Percentiles rank a stretch among this genome's conserved stretches.
These are phyloP conservation scores for Dactylellina leptospora DNA, from an alignment of 2,329 filamentous ascomycete species.

Conservation along the genomic window DNA sequence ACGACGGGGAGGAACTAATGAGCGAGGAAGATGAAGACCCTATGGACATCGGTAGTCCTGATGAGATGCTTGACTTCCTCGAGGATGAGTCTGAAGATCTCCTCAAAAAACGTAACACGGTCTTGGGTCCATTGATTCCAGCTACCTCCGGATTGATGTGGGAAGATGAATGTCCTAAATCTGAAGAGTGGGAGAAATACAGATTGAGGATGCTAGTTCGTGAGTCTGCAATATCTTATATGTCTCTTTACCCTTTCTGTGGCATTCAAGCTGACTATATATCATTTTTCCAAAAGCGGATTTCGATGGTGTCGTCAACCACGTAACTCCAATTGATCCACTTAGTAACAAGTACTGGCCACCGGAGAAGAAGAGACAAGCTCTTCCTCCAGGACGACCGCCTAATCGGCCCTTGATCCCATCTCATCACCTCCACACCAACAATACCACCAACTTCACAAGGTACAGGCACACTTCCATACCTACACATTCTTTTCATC, in stretches of 20 bases:
- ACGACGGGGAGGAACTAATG: constrained; percentile 72
- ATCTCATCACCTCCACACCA: constrained; percentile 41
- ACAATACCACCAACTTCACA: constrained; percentile 9
- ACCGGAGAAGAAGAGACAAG: background rate
- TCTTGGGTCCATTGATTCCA: constrained; percentile 78
- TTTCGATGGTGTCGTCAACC: constrained; percentile 49
- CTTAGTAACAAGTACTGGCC: constrained; percentile 84
- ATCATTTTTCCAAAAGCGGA: no score
- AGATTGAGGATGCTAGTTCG: constrained; percentile 78
- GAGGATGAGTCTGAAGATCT: constrained; percentile 81
- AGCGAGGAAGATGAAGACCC: constrained; percentile 72
- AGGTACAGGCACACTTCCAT: no score
- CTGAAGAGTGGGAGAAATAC: constrained; percentile 68
- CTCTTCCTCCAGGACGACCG: background rate
- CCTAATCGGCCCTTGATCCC: no score
- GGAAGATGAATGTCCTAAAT: constrained; percentile 69
- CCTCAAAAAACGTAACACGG: constrained; percentile 70
- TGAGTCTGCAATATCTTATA: constrained; percentile 61
- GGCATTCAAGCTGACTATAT: constrained; percentile 4
- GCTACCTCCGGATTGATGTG: constrained; percentile 76
- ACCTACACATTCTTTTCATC: no score
- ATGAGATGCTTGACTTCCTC: constrained; percentile 88
- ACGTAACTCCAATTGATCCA: constrained; percentile 74
- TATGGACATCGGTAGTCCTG: constrained; percentile 72
- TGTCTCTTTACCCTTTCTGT: background rate